Conservation (phyloP, 495 filamentous ascomycete species). For the Neurospora sp. region DNA sequence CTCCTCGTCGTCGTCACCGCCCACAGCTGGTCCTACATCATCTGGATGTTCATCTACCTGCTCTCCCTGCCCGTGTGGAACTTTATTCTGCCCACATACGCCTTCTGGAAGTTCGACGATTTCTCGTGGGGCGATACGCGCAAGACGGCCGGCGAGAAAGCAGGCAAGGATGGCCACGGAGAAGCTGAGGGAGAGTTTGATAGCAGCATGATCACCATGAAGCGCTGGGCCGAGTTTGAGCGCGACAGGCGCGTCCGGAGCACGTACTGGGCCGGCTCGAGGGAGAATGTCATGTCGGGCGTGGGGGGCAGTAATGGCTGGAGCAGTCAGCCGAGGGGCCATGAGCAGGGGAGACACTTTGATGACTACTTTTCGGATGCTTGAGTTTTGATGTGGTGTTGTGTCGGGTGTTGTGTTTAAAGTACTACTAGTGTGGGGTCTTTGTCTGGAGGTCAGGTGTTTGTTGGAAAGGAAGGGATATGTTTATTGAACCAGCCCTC, state of each 20-base stretch:
- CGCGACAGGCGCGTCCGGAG: constrained; percentile 32
- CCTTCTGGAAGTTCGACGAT: constrained; percentile 99
- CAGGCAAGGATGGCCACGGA: constrained; percentile 57
- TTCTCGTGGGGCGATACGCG: constrained; percentile 99
- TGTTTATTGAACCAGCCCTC: not conserved
- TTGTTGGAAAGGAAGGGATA: not conserved
- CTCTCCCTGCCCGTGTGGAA: constrained; percentile 95
- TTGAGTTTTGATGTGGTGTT: constrained; percentile 15
- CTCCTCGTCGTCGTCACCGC: constrained; percentile 91
- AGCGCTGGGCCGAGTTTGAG: constrained; percentile 95
- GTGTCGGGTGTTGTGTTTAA: not conserved
- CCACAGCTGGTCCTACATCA: constrained; percentile 85
- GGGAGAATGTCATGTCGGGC: constrained; percentile 25
- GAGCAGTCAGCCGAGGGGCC: constrained; percentile 19
- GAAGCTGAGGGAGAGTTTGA: constrained; percentile 95
- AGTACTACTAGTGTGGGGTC: not conserved
- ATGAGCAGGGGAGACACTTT: constrained; percentile 29
- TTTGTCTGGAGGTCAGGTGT: not conserved
- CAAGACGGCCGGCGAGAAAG: constrained; percentile 87
- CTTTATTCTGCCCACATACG: constrained; percentile 86
- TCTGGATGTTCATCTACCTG: constrained; percentile 97
- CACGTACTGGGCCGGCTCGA: constrained; percentile 37
- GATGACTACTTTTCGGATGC: constrained; percentile 44
- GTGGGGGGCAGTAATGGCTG: constrained; percentile 23
- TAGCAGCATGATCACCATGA: constrained; percentile 97